Evolutionary conservation across 768 basidiomycete genomes (phyloP), one percentile per base, ranked within the genome.

Genomic region (Podaxis mareebaensis): DNA sequence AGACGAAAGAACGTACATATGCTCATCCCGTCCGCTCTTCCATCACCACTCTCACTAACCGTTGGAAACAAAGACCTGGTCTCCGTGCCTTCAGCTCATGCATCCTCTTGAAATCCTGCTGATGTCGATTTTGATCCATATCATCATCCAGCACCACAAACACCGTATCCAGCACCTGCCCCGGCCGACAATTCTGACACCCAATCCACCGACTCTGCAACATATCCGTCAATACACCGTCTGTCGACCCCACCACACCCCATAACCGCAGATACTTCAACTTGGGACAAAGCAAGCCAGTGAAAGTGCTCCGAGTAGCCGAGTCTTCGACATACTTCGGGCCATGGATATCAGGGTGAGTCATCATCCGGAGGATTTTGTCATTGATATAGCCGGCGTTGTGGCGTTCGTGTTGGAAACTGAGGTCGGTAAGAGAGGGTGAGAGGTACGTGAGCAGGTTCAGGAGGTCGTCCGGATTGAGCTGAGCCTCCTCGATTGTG

Each of bases 141-240:
- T 63, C 61, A 39, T 63, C 61, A 40, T 63, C 61, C 61, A 63
- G n/a, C 10, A 63, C 61, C 22, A 67, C 53, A 51, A 73, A 64
- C 15, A 63, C 65, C 2, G 55, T 64, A 4, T 67, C 63, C 49
- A 63, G 64, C 24, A 71, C 59, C 60, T 52, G 42, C 13, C 36
- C 63, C 2, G 55, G 40, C 6, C 63, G 67, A 22, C 63, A 63
- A n/a, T 63, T 64, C 44, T 55, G 52, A 36, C 39, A 58, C 12
- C 64, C 59, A 17, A 46, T 63, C 70, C 71, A 73, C 13, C 71
- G 62, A 20, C 72, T 74, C 58, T 70, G 64, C 11, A 75, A 58
- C 74, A 75, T 75, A 60, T 72, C 69, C 1, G 72, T 70, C 6
- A 75, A 64, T 1, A 70, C 63, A 1, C 73, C 74, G 55, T 73